These are phyloP conservation scores for Zygoascus flipseniorum DNA, from an alignment of 805 yeast species.

Conservation along the genomic window DNA sequence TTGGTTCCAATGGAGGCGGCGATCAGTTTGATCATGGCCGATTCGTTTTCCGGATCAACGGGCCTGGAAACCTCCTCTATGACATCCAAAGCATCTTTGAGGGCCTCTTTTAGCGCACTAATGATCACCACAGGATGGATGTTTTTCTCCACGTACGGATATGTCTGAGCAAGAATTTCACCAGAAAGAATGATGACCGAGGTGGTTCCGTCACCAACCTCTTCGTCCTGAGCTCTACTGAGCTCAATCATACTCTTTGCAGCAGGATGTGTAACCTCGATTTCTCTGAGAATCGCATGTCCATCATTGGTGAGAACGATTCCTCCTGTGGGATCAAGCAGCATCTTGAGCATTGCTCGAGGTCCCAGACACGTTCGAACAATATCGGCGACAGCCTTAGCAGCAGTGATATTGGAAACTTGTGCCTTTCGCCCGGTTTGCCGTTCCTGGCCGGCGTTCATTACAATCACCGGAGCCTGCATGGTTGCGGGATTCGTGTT, in stretches of 20 bases:
- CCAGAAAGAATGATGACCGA: constrained; percentile 96
- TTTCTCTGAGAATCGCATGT: constrained; percentile 90
- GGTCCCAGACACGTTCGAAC: constrained; percentile 98
- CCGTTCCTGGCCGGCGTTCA: constrained; percentile 85
- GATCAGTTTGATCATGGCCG: constrained; percentile 78
- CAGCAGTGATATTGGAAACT: constrained; percentile 93
- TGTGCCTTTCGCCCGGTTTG: constrained; percentile 97
- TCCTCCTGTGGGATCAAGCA: constrained; percentile 90
- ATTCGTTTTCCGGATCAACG: constrained; percentile 75
- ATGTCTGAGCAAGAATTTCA: constrained; percentile 90
- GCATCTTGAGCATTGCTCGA: constrained; percentile 97
- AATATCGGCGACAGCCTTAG: constrained; percentile 98
- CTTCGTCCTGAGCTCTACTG: constrained; percentile 96
- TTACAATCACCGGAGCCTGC: constrained; percentile 81
- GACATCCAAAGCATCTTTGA: constrained; percentile 81
- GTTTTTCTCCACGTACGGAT: constrained; percentile 84
- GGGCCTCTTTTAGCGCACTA: constrained; percentile 85
- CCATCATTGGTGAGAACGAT: constrained; percentile 97
- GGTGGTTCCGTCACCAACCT: constrained; percentile 98
- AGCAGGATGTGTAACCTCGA: constrained; percentile 78
- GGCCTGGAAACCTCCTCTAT: constrained; percentile 77
- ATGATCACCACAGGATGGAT: constrained; percentile 96
- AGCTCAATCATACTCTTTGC: constrained; percentile 98
- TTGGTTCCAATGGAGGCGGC: constrained; percentile 94
- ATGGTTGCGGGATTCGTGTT: constrained; percentile 25